Evolutionary conservation across 768 basidiomycete genomes (phyloP).

Genomic region (Tylopilus rubrobrunneus): DNA sequence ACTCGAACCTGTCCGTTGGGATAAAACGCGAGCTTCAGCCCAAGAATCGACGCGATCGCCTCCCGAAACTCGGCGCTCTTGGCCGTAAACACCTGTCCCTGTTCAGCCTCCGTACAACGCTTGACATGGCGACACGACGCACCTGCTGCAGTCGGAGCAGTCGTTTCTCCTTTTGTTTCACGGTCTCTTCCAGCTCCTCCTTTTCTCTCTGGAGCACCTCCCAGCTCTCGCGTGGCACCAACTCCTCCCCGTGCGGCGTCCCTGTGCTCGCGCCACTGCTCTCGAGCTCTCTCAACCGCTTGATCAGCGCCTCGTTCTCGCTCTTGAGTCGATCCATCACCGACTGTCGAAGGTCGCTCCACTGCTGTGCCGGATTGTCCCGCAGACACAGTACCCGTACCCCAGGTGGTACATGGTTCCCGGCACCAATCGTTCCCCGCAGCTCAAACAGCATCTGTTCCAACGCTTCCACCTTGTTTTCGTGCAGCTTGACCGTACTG

Average conservation of each 20-base stretch:
- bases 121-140: not conserved
- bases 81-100: conserved; percentile 64
- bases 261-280: conserved; percentile 29
- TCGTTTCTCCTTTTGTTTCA: conserved; percentile 80
- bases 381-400: conserved; percentile 63
- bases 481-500: conserved; percentile 34
- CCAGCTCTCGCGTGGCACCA: conserved; percentile 79
- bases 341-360: conserved; percentile 71
- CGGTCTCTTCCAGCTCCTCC: conserved; percentile 54
- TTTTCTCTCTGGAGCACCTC: conserved; percentile 70
- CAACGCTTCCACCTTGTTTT: conserved; percentile 60
- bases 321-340: conserved; percentile 69
- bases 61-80: conserved; percentile 92
- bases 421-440: conserved; percentile 69
- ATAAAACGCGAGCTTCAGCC: conserved; percentile 88
- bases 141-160: conserved; percentile 79
- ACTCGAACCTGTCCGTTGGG: conserved; percentile 87
- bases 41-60: conserved; percentile 84
- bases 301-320: conserved; percentile 83
- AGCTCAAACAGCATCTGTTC: conserved; percentile 80
- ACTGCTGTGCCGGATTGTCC: conserved; percentile 81
- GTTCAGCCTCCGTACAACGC: not conserved
- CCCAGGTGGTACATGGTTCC: conserved; percentile 70
- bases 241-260: conserved; percentile 15
- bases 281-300: conserved; percentile 61